These are phyloP conservation scores for Monosporascus sp. DNA, from an alignment of 2,329 filamentous ascomycete genomes.

Conservation along the genomic window DNA sequence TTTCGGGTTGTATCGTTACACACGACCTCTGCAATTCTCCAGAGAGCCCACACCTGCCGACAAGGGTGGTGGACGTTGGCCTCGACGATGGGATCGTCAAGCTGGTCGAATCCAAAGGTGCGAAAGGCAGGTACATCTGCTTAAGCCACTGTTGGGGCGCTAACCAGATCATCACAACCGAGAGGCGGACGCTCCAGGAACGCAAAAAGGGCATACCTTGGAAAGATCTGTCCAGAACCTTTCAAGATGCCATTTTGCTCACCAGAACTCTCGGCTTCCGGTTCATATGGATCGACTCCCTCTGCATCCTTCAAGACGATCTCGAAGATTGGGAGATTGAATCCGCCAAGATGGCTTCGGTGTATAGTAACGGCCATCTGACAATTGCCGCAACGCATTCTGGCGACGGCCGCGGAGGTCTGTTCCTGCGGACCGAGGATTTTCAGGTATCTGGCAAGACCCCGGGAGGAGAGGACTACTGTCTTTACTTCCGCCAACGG, in stretches of 20 bases:
- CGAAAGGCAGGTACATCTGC: conserved; percentile 3
- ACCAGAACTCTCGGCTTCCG: too few relatives aligned
- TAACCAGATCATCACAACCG: conserved; percentile 8
- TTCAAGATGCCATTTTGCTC: conserved; percentile 4
- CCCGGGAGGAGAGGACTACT: conserved; percentile 1
- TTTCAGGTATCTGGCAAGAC: neutral
- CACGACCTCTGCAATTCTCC: neutral
- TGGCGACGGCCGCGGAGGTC: conserved; percentile 1
- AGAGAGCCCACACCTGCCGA: neutral
- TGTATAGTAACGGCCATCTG: conserved; percentile 12
- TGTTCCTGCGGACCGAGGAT: neutral
- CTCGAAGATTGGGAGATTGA: too few relatives aligned
- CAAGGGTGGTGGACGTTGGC: conserved; percentile 1
- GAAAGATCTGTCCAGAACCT: conserved; percentile 8
- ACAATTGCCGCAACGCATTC: conserved; percentile 9
- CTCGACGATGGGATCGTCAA: neutral
- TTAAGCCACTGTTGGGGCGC: conserved; percentile 12
- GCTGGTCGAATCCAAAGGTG: conserved; percentile 4
- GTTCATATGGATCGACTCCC: too few relatives aligned
- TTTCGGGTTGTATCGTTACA: neutral
- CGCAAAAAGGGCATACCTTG: conserved; percentile 1
- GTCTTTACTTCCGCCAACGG: conserved; percentile 1
- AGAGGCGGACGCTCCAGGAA: conserved; percentile 1
- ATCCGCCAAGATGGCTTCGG: conserved; percentile 11
- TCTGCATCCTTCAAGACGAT: too few relatives aligned